Conservation (phyloP, 2,329 filamentous ascomycete species). For the Aureobasidium subglaciale region DNA sequence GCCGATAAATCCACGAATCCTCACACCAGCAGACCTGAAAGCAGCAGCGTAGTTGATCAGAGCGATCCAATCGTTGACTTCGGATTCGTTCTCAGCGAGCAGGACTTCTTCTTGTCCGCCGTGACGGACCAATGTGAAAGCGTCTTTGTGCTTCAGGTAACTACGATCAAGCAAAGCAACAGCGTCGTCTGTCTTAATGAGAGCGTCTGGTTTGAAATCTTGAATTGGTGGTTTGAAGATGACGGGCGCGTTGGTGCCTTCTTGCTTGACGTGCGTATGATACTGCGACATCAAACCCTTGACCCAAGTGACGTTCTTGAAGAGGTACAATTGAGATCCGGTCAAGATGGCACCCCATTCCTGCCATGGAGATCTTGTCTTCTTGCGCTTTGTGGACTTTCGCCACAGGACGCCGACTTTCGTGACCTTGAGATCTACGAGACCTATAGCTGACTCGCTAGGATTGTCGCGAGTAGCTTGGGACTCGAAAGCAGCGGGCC, state of each 20-base stretch:
- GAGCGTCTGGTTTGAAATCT: slow-evolving; percentile 86
- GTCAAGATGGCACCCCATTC: slow-evolving; percentile 97
- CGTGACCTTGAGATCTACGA: slow-evolving; percentile 95
- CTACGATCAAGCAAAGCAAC: slow-evolving; percentile 78
- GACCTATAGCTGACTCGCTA: slow-evolving; percentile 77
- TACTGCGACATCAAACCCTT: slow-evolving; percentile 86
- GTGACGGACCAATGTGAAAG: slow-evolving; percentile 83
- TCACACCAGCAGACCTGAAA: slow-evolving; percentile 83
- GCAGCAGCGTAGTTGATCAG: slow-evolving; percentile 95
- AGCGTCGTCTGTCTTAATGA: slow-evolving; percentile 89
- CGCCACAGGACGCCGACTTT: slow-evolving; percentile 94
- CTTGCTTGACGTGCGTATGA: slow-evolving; percentile 71
- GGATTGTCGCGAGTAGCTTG: slow-evolving; percentile 80
- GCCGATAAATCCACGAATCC: slow-evolving; percentile 80
- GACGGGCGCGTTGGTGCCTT: slow-evolving; percentile 66
- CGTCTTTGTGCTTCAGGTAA: slow-evolving; percentile 94
- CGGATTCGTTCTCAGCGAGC: slow-evolving; percentile 78
- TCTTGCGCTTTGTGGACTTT: slow-evolving; percentile 91
- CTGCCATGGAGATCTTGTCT: slow-evolving; percentile 91
- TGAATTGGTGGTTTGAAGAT: slow-evolving; percentile 85
- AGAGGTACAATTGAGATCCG: slow-evolving; percentile 95
- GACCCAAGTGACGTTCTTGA: slow-evolving; percentile 86
- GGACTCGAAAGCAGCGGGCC: slow-evolving; percentile 90
- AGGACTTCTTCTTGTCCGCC: slow-evolving; percentile 85
- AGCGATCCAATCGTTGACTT: slow-evolving; percentile 94